Conservation (phyloP, 148 eudicot species). For the Rhododendron kiyosumense region DNA sequence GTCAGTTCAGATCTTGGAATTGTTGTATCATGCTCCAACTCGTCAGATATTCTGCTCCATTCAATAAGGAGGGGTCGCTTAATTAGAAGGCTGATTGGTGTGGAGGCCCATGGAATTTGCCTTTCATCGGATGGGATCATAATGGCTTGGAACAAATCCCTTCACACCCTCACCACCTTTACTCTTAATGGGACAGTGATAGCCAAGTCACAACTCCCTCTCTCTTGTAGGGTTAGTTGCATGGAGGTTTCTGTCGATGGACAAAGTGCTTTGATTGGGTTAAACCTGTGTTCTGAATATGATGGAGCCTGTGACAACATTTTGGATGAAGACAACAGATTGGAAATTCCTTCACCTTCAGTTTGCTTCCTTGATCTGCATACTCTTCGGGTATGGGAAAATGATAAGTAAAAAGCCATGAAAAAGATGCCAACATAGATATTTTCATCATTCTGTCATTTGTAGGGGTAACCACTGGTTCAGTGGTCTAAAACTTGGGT, state of each 20-base stretch:
- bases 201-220: constrained; percentile 59
- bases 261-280: constrained; percentile 64
- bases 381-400: constrained; percentile 51
- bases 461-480: constrained; percentile 1
- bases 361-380: constrained; percentile 81
- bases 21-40: constrained; percentile 74
- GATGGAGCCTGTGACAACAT: constrained; percentile 33
- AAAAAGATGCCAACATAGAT: background rate
- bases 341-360: constrained; percentile 66
- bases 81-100: constrained; percentile 69
- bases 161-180: constrained; percentile 55
- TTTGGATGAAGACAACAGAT: constrained; percentile 24
- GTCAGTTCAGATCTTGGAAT: constrained; percentile 88
- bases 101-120: constrained; percentile 66
- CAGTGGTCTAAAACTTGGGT: background rate
- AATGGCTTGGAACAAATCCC: constrained; percentile 72
- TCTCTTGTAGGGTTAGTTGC: constrained; percentile 58
- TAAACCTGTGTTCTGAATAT: constrained; percentile 53
- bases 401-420: background rate
- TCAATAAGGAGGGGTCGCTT: constrained; percentile 78
- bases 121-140: constrained; percentile 75
- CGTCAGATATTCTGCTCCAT: constrained; percentile 75
- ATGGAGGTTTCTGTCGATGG: constrained; percentile 92
- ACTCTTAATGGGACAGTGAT: constrained; percentile 72
- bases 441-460: background rate